Evolutionary conservation across 192 early-diverging fungal genomes (phyloP).

Genomic region (Coemansia sp.): DNA sequence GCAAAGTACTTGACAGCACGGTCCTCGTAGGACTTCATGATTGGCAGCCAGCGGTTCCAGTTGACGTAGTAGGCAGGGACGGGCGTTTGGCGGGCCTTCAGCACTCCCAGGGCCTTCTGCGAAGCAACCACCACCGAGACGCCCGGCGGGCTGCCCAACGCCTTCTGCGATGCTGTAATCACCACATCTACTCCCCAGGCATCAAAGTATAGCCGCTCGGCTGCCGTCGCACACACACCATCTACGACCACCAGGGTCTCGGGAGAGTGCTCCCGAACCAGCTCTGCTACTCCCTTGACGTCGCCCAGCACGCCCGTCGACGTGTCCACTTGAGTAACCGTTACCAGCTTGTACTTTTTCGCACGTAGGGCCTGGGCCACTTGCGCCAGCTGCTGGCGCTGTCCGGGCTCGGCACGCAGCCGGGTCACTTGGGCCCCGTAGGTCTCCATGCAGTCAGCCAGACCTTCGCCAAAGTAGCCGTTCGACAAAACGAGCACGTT

Average conservation of each 20-base stretch:
- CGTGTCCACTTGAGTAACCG: conserved; percentile 95
- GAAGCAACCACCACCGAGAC: conserved; percentile 84
- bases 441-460: conserved; percentile 83
- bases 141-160: conserved; percentile 90
- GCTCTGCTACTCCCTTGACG: conserved; percentile 68
- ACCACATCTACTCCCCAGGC: conserved; percentile 90
- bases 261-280: conserved; percentile 75
- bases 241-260: conserved; percentile 88
- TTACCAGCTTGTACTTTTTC: conserved; percentile 80
- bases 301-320: conserved; percentile 90
- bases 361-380: conserved; percentile 63
- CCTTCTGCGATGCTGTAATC: conserved; percentile 94
- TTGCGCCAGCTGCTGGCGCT: conserved; percentile 63
- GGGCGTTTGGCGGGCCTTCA: conserved; percentile 64
- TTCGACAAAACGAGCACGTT: conserved; percentile 84
- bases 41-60: conserved; percentile 93
- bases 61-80: conserved; percentile 88
- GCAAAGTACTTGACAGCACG: conserved; percentile 94
- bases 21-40: conserved; percentile 95
- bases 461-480: conserved; percentile 95
- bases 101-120: conserved; percentile 52
- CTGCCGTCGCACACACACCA: conserved; percentile 93
- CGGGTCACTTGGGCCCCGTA: conserved; percentile 88
- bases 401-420: conserved; percentile 67
- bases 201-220: conserved; percentile 89